Percentiles rank a stretch among this genome's conserved stretches.
Evolutionary conservation across 1,284 basidiomycete species (phyloP).

Genomic region (Cryptococcus amylolentus): DNA sequence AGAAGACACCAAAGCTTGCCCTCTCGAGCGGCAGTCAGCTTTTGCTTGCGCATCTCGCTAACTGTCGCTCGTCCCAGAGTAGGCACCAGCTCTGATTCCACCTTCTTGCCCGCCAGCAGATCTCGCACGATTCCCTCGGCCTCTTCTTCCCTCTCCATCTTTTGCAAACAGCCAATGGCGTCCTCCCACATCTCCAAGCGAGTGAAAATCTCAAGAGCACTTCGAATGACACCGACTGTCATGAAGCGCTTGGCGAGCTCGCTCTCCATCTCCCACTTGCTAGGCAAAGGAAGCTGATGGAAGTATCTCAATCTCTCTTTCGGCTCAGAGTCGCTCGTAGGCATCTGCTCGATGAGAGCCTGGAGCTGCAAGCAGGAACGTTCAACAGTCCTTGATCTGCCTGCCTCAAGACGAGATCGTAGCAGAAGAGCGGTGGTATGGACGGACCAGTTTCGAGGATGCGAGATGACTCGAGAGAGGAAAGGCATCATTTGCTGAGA

Average conservation of each 20-base stretch:
- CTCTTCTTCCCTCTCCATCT: slow-evolving; percentile 71
- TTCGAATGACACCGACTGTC: slow-evolving; percentile 76
- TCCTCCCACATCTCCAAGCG: slow-evolving; percentile 97
- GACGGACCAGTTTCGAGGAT: slow-evolving; percentile 87
- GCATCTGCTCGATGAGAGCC: slow-evolving; percentile 92
- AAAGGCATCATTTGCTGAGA: slow-evolving; percentile 86
- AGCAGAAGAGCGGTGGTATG: slow-evolving; percentile 91
- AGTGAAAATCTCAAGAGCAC: slow-evolving; percentile 86
- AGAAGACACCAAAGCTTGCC: slow-evolving; percentile 95
- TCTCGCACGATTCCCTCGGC: slow-evolving; percentile 76
- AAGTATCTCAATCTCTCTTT: slow-evolving; percentile 73
- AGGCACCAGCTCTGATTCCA: slow-evolving; percentile 72
- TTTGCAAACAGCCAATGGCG: slow-evolving; percentile 76
- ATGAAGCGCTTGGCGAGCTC: slow-evolving; percentile 81
- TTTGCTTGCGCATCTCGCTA: slow-evolving; percentile 53
- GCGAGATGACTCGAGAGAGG: slow-evolving; percentile 75
- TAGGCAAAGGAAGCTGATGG: slow-evolving; percentile 73
- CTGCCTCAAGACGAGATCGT: slow-evolving; percentile 79
- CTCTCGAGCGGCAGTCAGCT: slow-evolving; percentile 66
- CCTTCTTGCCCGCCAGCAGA: slow-evolving; percentile 73
- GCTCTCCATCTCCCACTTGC: slow-evolving; percentile 83
- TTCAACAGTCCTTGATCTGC: slow-evolving; percentile 84
- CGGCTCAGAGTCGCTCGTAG: slow-evolving; percentile 62
- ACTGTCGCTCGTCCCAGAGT: slow-evolving; percentile 57
- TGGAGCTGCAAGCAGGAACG: slow-evolving; percentile 83